Base-by-base conservation (phyloP, 2,329 filamentous ascomycete genomes). In the Amauroascus verrucosus region DNA sequence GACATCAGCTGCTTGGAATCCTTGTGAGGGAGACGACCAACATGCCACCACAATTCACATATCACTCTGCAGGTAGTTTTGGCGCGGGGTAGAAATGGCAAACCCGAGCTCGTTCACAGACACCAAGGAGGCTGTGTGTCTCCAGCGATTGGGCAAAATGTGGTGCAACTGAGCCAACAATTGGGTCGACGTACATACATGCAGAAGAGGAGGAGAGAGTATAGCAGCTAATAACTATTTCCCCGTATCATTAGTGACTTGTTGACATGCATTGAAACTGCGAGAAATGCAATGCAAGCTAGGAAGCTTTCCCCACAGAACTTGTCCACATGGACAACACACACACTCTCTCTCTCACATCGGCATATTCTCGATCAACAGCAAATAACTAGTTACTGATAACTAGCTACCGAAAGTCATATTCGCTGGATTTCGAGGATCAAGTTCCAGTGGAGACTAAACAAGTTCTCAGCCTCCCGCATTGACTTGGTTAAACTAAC, bases 171-270 rank as follows among this genome's bases (percentile, higher is more conserved):
- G 46, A 26, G 9, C 46, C 46, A 48, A 48, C 46, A 48, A 48
- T 48, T 48, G 46, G 46, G 46, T 48, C 46, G 46, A 37, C 46
- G 16, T 48, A 48, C 46, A 48, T 48, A 37, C 20, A 37, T 48
- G 45, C 45, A 48, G 16, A 35, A 30, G 24, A 48, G 16, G 16
- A 33, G 20, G 7, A 16, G 24, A 46, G 3, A 46, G 18, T 30
- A 28, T 14, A 18, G 24, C 40, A 43, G 16, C 26, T 9, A 30
- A 30, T 9, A 30, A 5, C 9, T 4, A 30, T 30, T 30, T n/a
- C n/a, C n/a, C n/a, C n/a, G n/a, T n/a, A n/a, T n/a, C n/a, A n/a
- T n/a, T n/a, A n/a, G n/a, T n/a, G n/a, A n/a, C 26, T 30, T 30
- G 4, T 30, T 41, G 18, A n/a, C 18, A 22, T 2, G 24, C 33